Evolutionary conservation across 129 eudicot genomes (phyloP).

Genomic region (Heracleum sosnowskyi): DNA sequence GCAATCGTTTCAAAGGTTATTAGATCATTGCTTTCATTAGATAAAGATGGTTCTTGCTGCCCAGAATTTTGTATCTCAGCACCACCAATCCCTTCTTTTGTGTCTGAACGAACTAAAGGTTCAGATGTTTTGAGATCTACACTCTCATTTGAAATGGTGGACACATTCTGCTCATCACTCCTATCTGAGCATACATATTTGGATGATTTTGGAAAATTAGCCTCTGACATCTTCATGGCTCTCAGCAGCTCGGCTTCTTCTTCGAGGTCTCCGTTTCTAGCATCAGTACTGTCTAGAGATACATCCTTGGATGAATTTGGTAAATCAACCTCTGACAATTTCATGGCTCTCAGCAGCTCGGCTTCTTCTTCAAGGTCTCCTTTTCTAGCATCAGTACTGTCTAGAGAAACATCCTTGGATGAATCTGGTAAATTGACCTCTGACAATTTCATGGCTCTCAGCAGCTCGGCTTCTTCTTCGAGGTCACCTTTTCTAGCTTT

Average conservation of each 20-base stretch:
- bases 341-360: conserved; percentile 59
- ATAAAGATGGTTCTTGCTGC: conserved; percentile 19
- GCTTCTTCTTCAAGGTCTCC: conserved; percentile 89
- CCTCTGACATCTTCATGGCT: conserved; percentile 41
- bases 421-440: conserved; percentile 30
- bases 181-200: not conserved
- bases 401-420: conserved; percentile 19
- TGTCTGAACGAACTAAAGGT: conserved; percentile 14
- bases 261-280: conserved; percentile 71
- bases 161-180: conserved; percentile 12
- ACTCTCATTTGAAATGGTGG: conserved; percentile 22
- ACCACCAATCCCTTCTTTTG: conserved; percentile 10
- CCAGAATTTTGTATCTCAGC: conserved; percentile 14
- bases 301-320: conserved; percentile 28
- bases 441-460: conserved; percentile 65
- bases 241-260: conserved; percentile 13
- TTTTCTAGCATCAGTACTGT: conserved; percentile 27
- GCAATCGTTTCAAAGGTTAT: conserved; percentile 27
- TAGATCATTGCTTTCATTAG: conserved; percentile 24
- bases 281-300: conserved; percentile 1
- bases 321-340: conserved; percentile 45
- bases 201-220: conserved; percentile 22
- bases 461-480: conserved; percentile 79
- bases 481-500: conserved; percentile 64
- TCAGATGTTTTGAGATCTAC: conserved; percentile 21